phyloP scores from a whole-genome alignment of 208 protist genomes.

The Trichomonas vaginalis region DNA sequence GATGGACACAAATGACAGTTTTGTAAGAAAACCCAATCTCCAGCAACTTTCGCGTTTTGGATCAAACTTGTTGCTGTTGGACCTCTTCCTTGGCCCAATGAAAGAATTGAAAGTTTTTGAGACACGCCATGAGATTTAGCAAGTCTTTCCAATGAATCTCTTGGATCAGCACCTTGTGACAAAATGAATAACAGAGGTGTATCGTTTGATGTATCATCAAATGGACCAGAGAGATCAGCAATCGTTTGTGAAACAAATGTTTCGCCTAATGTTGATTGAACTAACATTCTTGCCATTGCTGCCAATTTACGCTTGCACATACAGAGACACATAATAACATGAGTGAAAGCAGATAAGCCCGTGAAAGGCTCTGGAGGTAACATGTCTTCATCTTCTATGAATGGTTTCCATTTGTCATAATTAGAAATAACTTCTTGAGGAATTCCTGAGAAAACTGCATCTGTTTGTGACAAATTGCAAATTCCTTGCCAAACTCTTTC shows the following conservation, averaged over 20 bases:
- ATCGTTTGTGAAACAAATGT: constrained; percentile 32
- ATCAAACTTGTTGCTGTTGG: constrained; percentile 71
- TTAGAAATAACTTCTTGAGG: neutral
- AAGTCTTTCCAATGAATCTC: constrained; percentile 65
- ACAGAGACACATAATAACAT: neutral
- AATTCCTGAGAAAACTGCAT: neutral
- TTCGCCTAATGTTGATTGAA: constrained; percentile 25
- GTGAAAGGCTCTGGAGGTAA: neutral
- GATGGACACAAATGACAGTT: constrained; percentile 81
- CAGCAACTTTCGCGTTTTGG: constrained; percentile 54
- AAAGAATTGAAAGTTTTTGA: constrained; percentile 54
- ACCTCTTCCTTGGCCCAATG: constrained; percentile 83
- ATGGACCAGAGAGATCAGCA: constrained; percentile 36
- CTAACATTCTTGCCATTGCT: neutral
- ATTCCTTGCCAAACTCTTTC: neutral
- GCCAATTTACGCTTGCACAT: neutral
- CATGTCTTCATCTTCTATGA: neutral
- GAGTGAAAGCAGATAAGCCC: neutral
- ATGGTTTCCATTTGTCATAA: neutral
- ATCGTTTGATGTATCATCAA: constrained; percentile 31
- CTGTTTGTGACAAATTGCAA: neutral
- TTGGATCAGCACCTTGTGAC: constrained; percentile 80
- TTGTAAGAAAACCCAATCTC: constrained; percentile 73
- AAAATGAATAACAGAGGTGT: constrained; percentile 85
- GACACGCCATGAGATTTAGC: constrained; percentile 51